Base-by-base conservation (phyloP, 768 basidiomycete species). In the Podaxis sp. region DNA sequence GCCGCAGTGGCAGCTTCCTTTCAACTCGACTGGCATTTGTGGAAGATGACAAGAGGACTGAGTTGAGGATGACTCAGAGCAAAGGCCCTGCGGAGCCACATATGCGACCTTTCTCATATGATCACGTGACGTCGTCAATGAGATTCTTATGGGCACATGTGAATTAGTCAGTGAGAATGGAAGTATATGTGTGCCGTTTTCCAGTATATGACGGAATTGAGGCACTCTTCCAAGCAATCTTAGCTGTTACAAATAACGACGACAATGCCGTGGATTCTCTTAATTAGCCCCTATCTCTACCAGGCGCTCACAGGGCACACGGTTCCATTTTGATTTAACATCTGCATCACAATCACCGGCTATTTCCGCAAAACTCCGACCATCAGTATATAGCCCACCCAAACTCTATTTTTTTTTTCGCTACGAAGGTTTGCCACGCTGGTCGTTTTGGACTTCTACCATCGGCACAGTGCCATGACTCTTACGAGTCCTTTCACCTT, bases 1-100 rank as follows among this genome's bases (percentile, higher is more conserved):
- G 24, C 83, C 82, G 67, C 83, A 84, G 67, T 84, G 84, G 66
- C 82, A 85, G 61, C 80, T 82, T 66, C 83, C 84, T 68, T 81
- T 77, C 17, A 89, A 75, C 67, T 83, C 76, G 52, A 86, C 70
- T 13, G 87, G 85, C 87, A 89, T 87, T 33, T 8, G 46, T 65
- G 65, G 44, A 57, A 55, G 55, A 13, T 19, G 42, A 36, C 26
- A 30, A 11, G n/a, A 17, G 26, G 36, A 12, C 1, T 2, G 9
- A 28, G 12, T 3, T n/a, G 13, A 7, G 39, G 19, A 38, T 55
- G 54, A 39, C 9, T 38, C 54, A 56, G 33, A 36, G 0, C 36
- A 36, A 19, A 4, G 36, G 17, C 1, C 5, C 8, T 30, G 19
- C 26, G 51, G 26, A 44, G 22, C n/a, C n/a, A 40, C 9, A 15